phyloP scores from a whole-genome alignment of 345 rosid genomes.

The Arabis hirsuta region DNA sequence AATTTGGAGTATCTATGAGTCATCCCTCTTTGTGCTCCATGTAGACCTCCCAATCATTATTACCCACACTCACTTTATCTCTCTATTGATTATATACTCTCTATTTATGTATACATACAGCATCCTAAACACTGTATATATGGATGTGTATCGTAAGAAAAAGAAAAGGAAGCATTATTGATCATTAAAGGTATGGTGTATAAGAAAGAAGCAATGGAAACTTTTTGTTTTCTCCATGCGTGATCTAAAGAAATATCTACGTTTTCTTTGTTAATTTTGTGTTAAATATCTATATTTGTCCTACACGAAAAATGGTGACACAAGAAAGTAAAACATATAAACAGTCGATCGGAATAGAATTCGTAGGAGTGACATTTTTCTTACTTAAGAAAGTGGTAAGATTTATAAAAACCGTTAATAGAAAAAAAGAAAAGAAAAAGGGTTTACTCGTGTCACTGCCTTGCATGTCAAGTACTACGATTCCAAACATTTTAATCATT shows the following conservation, averaged over 20 bases:
- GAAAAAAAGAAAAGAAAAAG: neutral
- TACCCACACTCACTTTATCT: slow-evolving; percentile 36
- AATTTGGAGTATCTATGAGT: slow-evolving; percentile 38
- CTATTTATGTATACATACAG: neutral
- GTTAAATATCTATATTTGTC: slow-evolving; percentile 27
- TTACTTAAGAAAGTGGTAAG: neutral
- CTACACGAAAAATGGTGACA: neutral
- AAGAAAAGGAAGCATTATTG: slow-evolving; percentile 35
- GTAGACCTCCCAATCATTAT: slow-evolving; percentile 45
- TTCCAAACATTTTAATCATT: slow-evolving; percentile 30
- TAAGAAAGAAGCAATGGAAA: slow-evolving; percentile 37
- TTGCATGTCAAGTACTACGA: slow-evolving; percentile 37
- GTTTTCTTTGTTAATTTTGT: neutral
- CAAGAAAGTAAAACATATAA: neutral
- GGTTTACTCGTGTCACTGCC: slow-evolving; percentile 40
- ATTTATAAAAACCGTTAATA: neutral
- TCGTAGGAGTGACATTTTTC: neutral
- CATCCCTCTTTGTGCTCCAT: slow-evolving; percentile 40
- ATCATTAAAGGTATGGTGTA: slow-evolving; percentile 44
- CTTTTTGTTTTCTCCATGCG: slow-evolving; percentile 31
- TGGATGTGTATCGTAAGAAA: slow-evolving; percentile 37
- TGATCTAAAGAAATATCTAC: slow-evolving; percentile 27
- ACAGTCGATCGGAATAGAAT: neutral
- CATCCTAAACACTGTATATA: slow-evolving; percentile 23
- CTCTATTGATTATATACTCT: neutral